phyloP scores from a whole-genome alignment of 2,329 filamentous ascomycete species.

The Aspergillus pseudoglaucus region DNA sequence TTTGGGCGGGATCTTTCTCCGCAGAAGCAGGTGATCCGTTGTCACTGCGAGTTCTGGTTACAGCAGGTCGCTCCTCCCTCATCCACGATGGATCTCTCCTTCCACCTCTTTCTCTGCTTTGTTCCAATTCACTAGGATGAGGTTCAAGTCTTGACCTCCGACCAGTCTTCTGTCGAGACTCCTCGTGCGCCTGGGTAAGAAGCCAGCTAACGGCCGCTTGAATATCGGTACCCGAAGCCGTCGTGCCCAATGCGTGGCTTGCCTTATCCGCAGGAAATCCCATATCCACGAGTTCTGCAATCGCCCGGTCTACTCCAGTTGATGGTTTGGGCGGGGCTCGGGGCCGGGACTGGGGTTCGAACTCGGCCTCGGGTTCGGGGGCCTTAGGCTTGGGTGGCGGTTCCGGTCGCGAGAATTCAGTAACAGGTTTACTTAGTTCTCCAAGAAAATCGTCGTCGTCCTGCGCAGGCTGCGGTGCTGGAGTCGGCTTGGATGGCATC shows the following conservation, averaged over 20 bases:
- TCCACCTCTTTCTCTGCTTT: slow-evolving; percentile 18
- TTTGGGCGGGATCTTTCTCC: slow-evolving; percentile 70
- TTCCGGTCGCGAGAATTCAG: slow-evolving; percentile 39
- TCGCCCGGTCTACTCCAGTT: slow-evolving; percentile 64
- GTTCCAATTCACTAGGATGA: slow-evolving; percentile 13
- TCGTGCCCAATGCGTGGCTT: slow-evolving; percentile 70
- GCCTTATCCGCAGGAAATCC: slow-evolving; percentile 84
- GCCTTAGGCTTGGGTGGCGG: slow-evolving; percentile 16
- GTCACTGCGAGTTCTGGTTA: slow-evolving; percentile 20
- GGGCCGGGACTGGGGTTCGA: slow-evolving; percentile 8
- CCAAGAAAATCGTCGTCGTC: slow-evolving; percentile 56
- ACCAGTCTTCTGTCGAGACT: slow-evolving; percentile 64
- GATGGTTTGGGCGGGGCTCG: slow-evolving; percentile 20
- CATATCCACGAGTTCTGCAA: slow-evolving; percentile 89
- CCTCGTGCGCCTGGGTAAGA: slow-evolving; percentile 80
- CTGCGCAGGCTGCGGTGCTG: slow-evolving; percentile 42
- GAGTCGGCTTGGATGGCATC: slow-evolving; percentile 49
- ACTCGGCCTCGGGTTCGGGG: slow-evolving; percentile 10
- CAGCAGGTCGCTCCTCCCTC: slow-evolving; percentile 43
- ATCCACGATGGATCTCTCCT: slow-evolving; percentile 54
- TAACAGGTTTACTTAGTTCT: slow-evolving; percentile 53
- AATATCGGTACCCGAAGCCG: slow-evolving; percentile 70
- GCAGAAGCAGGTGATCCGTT: slow-evolving; percentile 37
- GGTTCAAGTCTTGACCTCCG: slow-evolving; percentile 18
- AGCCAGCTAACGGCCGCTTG: slow-evolving; percentile 85